Conservation (phyloP, 345 rosid genomes). For the Eucalyptus shirleyi region DNA sequence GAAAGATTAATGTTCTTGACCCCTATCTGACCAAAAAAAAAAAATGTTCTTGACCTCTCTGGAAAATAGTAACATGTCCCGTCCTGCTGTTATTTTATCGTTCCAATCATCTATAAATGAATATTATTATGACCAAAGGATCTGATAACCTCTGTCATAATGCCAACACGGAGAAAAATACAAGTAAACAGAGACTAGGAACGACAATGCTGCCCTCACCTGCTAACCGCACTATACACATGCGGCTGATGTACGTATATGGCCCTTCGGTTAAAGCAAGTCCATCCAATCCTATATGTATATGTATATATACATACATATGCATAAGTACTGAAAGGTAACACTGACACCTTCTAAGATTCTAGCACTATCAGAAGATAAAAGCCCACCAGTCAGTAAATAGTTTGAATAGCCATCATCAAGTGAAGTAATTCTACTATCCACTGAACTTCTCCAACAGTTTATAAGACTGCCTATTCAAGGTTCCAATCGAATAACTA, state of each 20-base stretch:
- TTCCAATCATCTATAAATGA: neutral
- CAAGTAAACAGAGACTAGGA: neutral
- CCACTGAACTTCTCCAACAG: neutral
- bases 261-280: no score
- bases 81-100: neutral
- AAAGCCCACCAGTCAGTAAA: neutral
- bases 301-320: no score
- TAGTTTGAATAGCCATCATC: neutral
- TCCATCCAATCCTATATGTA: no score
- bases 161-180: neutral
- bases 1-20: no score
- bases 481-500: neutral
- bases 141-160: neutral
- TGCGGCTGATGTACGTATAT: no score
- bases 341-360: neutral
- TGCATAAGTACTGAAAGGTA: neutral
- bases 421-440: neutral
- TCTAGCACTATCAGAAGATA: neutral
- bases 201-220: no score
- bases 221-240: no score
- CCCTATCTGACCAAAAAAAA: no score
- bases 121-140: neutral
- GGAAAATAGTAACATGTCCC: neutral
- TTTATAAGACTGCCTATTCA: neutral
- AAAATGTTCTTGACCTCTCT: neutral